Base-by-base conservation (phyloP, 169 alveolate species). In the Babesia gibsoni region DNA sequence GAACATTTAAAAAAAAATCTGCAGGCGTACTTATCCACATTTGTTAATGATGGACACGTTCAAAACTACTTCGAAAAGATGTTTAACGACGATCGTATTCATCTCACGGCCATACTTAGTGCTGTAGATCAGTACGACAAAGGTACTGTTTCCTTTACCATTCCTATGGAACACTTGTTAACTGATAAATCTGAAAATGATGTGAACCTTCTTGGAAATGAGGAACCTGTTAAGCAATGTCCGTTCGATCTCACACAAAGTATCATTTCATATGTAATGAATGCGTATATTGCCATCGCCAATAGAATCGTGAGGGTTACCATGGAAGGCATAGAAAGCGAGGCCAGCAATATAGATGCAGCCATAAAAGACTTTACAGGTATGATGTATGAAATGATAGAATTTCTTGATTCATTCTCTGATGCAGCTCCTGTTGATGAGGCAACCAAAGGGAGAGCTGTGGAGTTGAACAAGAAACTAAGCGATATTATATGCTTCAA, bases 231-330 rank as follows among this genome's bases (percentile, higher is more conserved):
- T 63, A 66, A 66, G 6, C 20, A 49, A 25, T 22, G 23, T 12
- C 22, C 39, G 20, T 16, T 23, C 4, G 70, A 77, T 14, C 14
- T 65, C 35, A 37, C 73, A 1, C 42, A 50, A 23, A 29, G 41
- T 10, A 35, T 77, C 42, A 42, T 77, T 20, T 37, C 73, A 0
- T 46, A 67, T 43, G 69, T 77, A 36, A 77, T 77, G 86, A 23
- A 23, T 27, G 53, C 29, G 20, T 77, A 39, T 45, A 35, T 77
- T 16, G 41, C 27, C 29, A 49, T 23, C 29, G 74, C 80, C 16
- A 56, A 46, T 14, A 56, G 36, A 46, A 14, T 75, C 32, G 30
- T 75, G 18, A 4, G 79, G 36, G 41, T 18, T 45, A 65, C 68
- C 22, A 41, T 64, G 54, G 84, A 75, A 20, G 36, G 33, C 35